Base-by-base conservation (phyloP, 139 green algal genomes). In the Volvox africanus region DNA sequence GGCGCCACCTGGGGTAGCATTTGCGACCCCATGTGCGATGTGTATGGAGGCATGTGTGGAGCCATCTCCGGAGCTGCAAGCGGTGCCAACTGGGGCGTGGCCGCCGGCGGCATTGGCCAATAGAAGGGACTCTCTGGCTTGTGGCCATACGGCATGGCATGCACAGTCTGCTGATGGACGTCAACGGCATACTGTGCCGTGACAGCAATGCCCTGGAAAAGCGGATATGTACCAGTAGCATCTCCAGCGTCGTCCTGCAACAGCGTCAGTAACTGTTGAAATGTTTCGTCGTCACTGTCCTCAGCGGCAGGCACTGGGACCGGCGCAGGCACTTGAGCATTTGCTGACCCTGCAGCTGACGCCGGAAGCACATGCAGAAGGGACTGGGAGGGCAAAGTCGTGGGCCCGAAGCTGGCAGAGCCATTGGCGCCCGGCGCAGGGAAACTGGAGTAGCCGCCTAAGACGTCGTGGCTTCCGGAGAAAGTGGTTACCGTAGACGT, bases 111-210 rank as follows among this genome's bases (percentile, higher is more conserved):
- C 80, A 44, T 13, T 44, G 36, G 78, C 78, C 78, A 84, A 44
- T 37, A 37, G 19, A 84, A 67, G 13, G 78, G 78, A 19, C 78
- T 65, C 37, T 21, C 19, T 17, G 36, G 78, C 78, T 35, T 26
- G 20, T 79, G 20, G 33, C 83, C 83, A 71, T 89, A 89, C 26
- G 69, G 85, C 85, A 82, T 62, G 3, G 37, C 37, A n/a, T 50
- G 65, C 6, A 89, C n/a, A 17, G 69, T 30, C 19, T 82, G 85
- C 28, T 89, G 85, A 30, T 89, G 71, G 5, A 11, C 2, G 12
- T 28, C 69, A 6, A 89, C 44, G 0, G 85, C 85, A 11, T 82
- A 71, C 44, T 73, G 69, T 5, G 44, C 85, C 18, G 37, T 75
- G 19, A 12, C 20, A 24, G 85, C 85, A 13, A 67, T 35, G 37